These are phyloP conservation scores for Davidsoniella neocaledoniae DNA, from an alignment of 2,329 filamentous ascomycete genomes.

Conservation along the genomic window DNA sequence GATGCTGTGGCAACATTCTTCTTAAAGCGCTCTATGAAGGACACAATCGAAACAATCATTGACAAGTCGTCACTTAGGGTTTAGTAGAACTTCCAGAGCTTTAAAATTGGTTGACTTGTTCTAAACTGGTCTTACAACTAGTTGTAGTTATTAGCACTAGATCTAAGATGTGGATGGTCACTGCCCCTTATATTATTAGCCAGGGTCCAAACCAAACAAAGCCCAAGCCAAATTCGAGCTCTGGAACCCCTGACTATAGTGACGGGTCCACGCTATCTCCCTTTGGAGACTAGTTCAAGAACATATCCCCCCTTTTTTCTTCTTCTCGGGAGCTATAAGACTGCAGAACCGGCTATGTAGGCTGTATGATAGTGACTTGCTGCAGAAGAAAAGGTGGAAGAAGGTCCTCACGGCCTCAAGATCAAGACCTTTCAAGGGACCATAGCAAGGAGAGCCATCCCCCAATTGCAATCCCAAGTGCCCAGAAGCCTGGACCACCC, in stretches of 20 bases:
- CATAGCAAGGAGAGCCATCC: too few relatives aligned
- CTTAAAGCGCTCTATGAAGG: too few relatives aligned
- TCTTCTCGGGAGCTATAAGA: not conserved
- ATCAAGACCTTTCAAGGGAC: too few relatives aligned
- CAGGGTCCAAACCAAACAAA: slow-evolving; percentile 8
- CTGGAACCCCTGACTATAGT: slow-evolving; percentile 6
- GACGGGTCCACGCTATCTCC: slow-evolving; percentile 2
- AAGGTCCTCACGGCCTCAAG: not conserved
- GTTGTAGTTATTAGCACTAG: not conserved
- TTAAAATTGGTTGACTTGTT: not conserved
- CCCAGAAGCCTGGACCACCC: slow-evolving; percentile 6
- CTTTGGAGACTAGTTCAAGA: slow-evolving; percentile 4
- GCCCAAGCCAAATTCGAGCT: slow-evolving; percentile 1
- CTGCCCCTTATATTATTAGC: slow-evolving; percentile 6
- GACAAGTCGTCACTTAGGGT: not conserved
- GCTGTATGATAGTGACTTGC: not conserved
- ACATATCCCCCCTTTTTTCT: slow-evolving; percentile 5
- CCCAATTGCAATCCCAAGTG: not conserved
- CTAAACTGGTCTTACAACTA: not conserved
- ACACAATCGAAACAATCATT: too few relatives aligned
- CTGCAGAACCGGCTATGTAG: not conserved
- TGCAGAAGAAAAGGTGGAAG: not conserved
- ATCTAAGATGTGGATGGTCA: not conserved
- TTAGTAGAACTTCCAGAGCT: not conserved
- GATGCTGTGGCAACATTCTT: too few relatives aligned